Evolutionary conservation across 805 yeast species (phyloP), one percentile per base, ranked within the genome.

Genomic region (Hanseniaspora thailandica): DNA sequence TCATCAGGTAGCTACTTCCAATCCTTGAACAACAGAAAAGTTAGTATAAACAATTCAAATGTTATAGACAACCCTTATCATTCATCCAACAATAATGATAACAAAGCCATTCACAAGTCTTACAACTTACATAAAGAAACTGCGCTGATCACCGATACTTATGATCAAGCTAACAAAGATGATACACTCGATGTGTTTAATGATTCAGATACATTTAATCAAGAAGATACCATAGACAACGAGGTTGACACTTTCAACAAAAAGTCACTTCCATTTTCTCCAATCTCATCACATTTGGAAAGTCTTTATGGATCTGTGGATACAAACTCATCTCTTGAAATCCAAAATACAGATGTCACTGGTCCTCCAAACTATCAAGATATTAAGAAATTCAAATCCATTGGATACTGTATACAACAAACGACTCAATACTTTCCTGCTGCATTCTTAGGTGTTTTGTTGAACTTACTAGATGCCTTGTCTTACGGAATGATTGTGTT

Each of bases 401-500:
- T 44, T 7, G 8, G 13, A 1, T 44, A 30, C 20, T 22, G 34
- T 12, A 3, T 34, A 1, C 13, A 17, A 10, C 38, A 54, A 20
- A 39, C 57, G 7, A 26, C 61, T 12, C 55, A 59, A 20, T 69
- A 69, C 54, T 54, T 69, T 28, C 97, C 98, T 0, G 82, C 95
- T 0, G 96, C 89, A 4, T 76, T 88, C 38, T 68, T 93, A 40
- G 98, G 98, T 1, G 71, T 87, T 0, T 68, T 93, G 44, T 71
- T 93, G 43, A 93, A 93, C 64, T 83, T 93, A 44, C 74, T 93
- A 47, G 98, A 93, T 66, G 98, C 95, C 0, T 73, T 93, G 47
- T 86, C 96, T 0, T 93, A 93, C 65, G 98, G 98, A 47, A 89
- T 93, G 97, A 93, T 93, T 63, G 80, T 93, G 72, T 93, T 93